These are phyloP conservation scores for Zygosaccharomyces rouxii DNA, from an alignment of 805 yeast genomes.

Conservation along the genomic window DNA sequence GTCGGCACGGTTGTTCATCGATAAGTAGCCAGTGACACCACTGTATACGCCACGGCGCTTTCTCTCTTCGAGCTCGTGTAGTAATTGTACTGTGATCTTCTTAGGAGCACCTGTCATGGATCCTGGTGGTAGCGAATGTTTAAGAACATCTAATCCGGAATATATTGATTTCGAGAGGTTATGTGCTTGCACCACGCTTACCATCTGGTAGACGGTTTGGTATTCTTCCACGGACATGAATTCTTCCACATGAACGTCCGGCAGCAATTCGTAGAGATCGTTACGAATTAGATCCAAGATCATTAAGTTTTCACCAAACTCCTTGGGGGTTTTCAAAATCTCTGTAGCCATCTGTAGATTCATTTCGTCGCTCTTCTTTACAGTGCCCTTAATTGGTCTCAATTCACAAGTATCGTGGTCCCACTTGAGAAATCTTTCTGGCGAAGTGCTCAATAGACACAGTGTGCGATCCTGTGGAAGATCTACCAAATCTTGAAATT, in stretches of 20 bases:
- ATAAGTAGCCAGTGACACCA: conserved; percentile 96
- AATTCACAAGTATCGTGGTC: conserved; percentile 59
- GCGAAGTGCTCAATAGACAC: conserved; percentile 78
- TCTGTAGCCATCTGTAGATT: conserved; percentile 54
- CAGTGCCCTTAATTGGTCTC: conserved; percentile 96
- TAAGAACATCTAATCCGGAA: conserved; percentile 74
- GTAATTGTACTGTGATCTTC: conserved; percentile 79
- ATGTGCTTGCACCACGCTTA: conserved; percentile 77
- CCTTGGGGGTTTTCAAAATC: conserved; percentile 79
- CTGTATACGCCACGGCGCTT: conserved; percentile 78
- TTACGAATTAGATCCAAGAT: conserved; percentile 94
- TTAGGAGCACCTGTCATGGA: conserved; percentile 99
- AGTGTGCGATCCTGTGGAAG: conserved; percentile 40
- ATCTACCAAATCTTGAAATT: conserved; percentile 41
- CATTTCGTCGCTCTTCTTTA: conserved; percentile 56
- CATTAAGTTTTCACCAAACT: conserved; percentile 93
- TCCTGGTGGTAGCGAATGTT: conserved; percentile 88
- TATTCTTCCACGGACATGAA: conserved; percentile 93
- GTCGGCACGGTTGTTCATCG: conserved; percentile 78
- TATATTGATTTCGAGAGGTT: conserved; percentile 31
- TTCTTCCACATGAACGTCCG: conserved; percentile 64
- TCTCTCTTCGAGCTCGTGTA: conserved; percentile 44
- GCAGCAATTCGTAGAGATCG: conserved; percentile 68
- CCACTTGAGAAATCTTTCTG: conserved; percentile 91
- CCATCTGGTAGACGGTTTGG: conserved; percentile 84